Base-by-base conservation (phyloP, 2,329 filamentous ascomycete genomes). In the Rhexocercosporidium sp. region DNA sequence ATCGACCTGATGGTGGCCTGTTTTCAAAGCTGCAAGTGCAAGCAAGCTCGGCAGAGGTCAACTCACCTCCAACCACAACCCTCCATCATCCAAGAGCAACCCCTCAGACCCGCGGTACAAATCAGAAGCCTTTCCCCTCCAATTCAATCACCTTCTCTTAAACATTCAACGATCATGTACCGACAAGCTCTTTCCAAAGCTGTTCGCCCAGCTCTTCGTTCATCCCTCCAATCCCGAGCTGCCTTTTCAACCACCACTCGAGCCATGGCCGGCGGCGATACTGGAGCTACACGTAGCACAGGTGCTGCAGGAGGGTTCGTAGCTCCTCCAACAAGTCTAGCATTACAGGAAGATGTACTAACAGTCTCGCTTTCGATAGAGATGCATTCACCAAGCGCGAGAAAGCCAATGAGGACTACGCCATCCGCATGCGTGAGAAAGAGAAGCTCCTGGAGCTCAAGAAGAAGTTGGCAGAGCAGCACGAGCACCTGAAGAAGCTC, bases 311-410 rank as follows among this genome's bases (percentile, higher is more conserved):
- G 54, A 49, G 73, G 71, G 75, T 75, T 68, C 22, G 67, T 69
- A 16, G 25, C 18, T 39, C 18, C 9, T 14, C 18, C 9, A 6
- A 34, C 44, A 20, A n/a, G 12, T 46, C 22, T 25, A 5, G 22
- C 6, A 29, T 27, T n/a, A 34, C 6, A 27, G 20, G 31, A 14
- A 62, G 1, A 16, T 22, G 56, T 63, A 67, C 70, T 76, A 70
- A 75, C 59, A 27, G n/a, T 11, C 56, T 60, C 20, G 16, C 25
- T 39, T 29, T 49, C 46, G 56, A 74, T 73, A 97, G 95, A 75
- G 95, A 99, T 79, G 89, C 93, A 66, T 99, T 97, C 88, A 93
- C 90, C 83, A 91, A 91, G 83, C 93, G 96, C 75, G 96, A 99
- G 83, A 88, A 90, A 79, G 95, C 95, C 73, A 86, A 84, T 78